Evolutionary conservation across 768 basidiomycete species (phyloP), one percentile per base, ranked within the genome.

Genomic region (Leucogyrophana mollusca): DNA sequence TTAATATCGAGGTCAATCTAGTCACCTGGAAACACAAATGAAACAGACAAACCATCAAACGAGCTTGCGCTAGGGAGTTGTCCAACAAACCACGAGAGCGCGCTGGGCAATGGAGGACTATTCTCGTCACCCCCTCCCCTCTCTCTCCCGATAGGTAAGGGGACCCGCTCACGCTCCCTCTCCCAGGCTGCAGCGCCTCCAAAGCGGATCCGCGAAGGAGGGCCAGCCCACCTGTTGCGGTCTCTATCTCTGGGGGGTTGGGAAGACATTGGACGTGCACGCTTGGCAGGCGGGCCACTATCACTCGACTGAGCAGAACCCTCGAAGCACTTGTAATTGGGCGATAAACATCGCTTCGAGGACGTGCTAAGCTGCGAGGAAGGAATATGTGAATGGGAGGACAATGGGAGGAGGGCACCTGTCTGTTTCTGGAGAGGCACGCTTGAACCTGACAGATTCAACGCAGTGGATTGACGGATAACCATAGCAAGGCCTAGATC

Each of bases 31-130:
- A n/a, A n/a, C n/a, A n/a, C n/a, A n/a, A n/a, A n/a, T n/a, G n/a
- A n/a, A n/a, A n/a, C n/a, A n/a, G n/a, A 44, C 37, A 52, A 30
- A 34, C 43, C 46, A 67, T 96, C 90, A 63, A 96, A 97, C n/a
- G 78, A 66, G 11, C 65, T 53, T 4, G 87, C 71, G 33, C 76
- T 67, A 5, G 94, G 94, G 40, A 98, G 67, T 51, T 83, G 81
- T 21, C 85, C 83, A 25, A 96, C 72, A 66, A 97, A 95, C 82
- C 84, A 88, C n/a, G 80, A 78, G 13, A 95, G 70, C 24, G 93
- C 76, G 50, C 70, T 62, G 39, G 79, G 77, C 39, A 84, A 55
- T 45, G 54, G 60, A 14, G 69, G 58, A 4, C 54, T 42, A 40
- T 71, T 71, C 50, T 83, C 78, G 35, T 81, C 81, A 49, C 76